Evolutionary conservation across 2,329 filamentous ascomycete species (phyloP).

Genomic region (Fusarium metavorans): DNA sequence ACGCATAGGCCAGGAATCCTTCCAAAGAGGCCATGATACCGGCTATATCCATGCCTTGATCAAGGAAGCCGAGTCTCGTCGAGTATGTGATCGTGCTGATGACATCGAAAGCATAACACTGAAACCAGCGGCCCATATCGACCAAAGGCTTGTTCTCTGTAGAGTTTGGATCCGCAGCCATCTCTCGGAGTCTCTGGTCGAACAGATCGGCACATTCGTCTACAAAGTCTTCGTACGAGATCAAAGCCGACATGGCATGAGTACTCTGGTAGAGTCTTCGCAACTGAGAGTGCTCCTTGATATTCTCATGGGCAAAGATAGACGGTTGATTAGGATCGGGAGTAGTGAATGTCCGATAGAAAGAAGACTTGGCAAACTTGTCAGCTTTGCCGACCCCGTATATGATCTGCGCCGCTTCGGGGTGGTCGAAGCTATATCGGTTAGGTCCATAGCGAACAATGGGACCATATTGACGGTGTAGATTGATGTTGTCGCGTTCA

Average conservation of each 20-base stretch:
- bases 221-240: conserved; percentile 62
- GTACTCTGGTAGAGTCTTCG: conserved; percentile 46
- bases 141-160: not conserved
- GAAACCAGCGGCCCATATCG: conserved; percentile 50
- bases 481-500: not conserved
- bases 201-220: conserved; percentile 55
- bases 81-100: conserved; percentile 62
- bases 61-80: conserved; percentile 57
- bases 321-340: not conserved
- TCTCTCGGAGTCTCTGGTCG: not conserved
- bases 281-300: not conserved
- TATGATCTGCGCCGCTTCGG: not conserved
- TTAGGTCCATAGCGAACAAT: not conserved
- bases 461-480: not conserved
- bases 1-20: not conserved
- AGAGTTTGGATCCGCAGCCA: not conserved
- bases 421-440: not conserved
- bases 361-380: not conserved
- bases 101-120: conserved; percentile 63
- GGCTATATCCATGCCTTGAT: conserved; percentile 57
- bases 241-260: conserved; percentile 61
- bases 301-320: not conserved
- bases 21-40: conserved; percentile 50
- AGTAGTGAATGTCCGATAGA: not conserved
- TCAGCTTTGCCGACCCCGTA: not conserved